Percentiles rank a stretch among this genome's conserved stretches.
phyloP scores from a whole-genome alignment of 768 basidiomycete genomes.

The Rhodotorula taiwanensis region DNA sequence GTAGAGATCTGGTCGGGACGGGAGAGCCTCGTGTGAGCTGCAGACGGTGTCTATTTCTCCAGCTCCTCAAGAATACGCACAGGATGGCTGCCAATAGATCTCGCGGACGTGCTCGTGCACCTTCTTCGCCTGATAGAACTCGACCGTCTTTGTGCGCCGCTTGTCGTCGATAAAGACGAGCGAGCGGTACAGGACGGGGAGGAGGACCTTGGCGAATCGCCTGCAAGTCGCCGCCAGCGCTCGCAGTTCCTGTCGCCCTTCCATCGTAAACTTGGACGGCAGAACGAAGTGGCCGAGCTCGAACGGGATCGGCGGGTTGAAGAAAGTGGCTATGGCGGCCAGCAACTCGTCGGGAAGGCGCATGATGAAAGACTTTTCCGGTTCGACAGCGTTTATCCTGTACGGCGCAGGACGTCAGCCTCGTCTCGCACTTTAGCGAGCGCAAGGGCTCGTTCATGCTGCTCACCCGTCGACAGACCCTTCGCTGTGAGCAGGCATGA shows the following conservation, averaged over 20 bases:
- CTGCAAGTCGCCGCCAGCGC: conserved; percentile 8
- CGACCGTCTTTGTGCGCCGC: conserved; percentile 8
- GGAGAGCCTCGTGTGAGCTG: neutral
- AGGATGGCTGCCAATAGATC: conserved; percentile 25
- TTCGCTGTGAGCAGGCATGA: too few species aligned
- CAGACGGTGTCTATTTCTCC: too few species aligned
- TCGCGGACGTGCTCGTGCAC: conserved; percentile 10
- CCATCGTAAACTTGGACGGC: neutral
- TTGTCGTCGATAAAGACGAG: conserved; percentile 23
- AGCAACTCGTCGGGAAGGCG: conserved; percentile 15
- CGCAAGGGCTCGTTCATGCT: too few species aligned
- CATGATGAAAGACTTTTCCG: neutral
- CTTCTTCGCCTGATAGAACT: conserved; percentile 5
- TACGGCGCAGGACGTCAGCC: too few species aligned
- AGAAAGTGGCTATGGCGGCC: conserved; percentile 1
- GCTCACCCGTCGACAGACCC: too few species aligned
- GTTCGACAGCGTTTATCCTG: neutral
- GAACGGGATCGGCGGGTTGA: conserved; percentile 27
- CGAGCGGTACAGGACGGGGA: conserved; percentile 14
- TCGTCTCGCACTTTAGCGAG: too few species aligned
- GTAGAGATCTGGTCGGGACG: conserved; percentile 9
- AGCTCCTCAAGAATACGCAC: neutral
- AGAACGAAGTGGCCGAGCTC: conserved; percentile 22
- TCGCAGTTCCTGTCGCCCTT: conserved; percentile 15
- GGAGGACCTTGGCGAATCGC: conserved; percentile 4